Evolutionary conservation across 345 rosid genomes (phyloP).

Genomic region (Adansonia digitata): DNA sequence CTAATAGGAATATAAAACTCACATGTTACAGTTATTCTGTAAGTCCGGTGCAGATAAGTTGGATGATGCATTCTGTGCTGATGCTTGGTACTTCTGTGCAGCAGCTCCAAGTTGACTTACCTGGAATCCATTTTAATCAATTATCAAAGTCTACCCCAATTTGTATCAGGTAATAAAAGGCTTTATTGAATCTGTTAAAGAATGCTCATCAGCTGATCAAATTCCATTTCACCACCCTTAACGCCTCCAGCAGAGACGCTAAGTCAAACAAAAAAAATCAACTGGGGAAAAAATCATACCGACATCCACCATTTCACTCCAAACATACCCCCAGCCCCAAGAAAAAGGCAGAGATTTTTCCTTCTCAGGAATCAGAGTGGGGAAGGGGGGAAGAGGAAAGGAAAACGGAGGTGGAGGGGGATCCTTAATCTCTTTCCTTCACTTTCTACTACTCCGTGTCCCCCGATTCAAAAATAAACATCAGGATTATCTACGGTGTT

Average conservation of each 20-base stretch:
- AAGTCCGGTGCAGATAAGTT: conserved; percentile 72
- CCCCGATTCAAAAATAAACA: background rate
- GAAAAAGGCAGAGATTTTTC: background rate
- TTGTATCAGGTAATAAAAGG: background rate
- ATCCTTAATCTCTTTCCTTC: background rate
- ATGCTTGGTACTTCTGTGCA: conserved; percentile 88
- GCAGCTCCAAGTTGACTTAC: conserved; percentile 88
- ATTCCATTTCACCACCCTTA: background rate
- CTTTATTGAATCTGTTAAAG: background rate
- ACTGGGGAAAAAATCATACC: background rate
- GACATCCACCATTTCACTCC: background rate
- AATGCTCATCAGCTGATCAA: background rate
- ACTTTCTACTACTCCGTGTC: background rate
- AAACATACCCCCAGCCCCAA: background rate
- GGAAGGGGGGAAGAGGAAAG: too few relatives aligned
- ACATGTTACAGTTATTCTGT: conserved; percentile 86
- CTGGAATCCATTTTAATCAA: conserved; percentile 31
- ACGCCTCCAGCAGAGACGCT: background rate
- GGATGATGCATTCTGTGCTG: conserved; percentile 74
- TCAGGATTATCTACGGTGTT: background rate
- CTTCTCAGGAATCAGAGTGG: background rate
- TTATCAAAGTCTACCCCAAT: background rate
- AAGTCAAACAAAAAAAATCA: background rate
- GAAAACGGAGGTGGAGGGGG: background rate
- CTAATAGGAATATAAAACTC: conserved; percentile 23